Conservation (phyloP, 1,284 basidiomycete genomes). For the Anthracocystis walkeri region DNA sequence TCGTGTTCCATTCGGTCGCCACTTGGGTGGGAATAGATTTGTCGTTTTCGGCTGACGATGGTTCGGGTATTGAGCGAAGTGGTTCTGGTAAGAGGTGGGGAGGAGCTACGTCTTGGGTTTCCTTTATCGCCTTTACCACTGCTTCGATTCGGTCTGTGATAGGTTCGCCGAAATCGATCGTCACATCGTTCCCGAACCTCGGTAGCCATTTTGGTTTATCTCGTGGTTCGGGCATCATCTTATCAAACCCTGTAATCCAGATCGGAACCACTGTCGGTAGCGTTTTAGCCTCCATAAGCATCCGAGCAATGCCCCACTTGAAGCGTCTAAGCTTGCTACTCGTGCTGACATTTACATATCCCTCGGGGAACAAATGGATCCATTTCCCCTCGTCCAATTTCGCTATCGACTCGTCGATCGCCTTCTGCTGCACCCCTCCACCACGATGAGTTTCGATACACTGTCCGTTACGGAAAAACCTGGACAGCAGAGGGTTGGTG, state of each 20-base stretch:
- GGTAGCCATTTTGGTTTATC: slow-evolving; percentile 59
- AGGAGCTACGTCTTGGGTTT: slow-evolving; percentile 20
- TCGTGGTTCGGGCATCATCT: slow-evolving; percentile 66
- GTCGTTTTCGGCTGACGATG: not conserved
- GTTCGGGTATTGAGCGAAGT: not conserved
- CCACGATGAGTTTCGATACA: slow-evolving; percentile 93
- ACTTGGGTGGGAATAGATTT: slow-evolving; percentile 26
- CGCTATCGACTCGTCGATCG: slow-evolving; percentile 83
- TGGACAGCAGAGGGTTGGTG: slow-evolving; percentile 77
- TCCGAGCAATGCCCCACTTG: slow-evolving; percentile 93
- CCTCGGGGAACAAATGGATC: slow-evolving; percentile 96
- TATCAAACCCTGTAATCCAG: slow-evolving; percentile 80
- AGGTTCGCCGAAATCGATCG: slow-evolving; percentile 62
- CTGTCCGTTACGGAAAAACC: slow-evolving; percentile 89
- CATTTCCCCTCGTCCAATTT: slow-evolving; percentile 84
- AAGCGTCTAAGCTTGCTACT: slow-evolving; percentile 79
- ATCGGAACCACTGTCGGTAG: slow-evolving; percentile 88
- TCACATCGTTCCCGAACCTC: slow-evolving; percentile 53
- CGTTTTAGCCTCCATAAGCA: slow-evolving; percentile 46
- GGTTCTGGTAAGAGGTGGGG: slow-evolving; percentile 24
- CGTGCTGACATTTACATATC: slow-evolving; percentile 81
- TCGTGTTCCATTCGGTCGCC: slow-evolving; percentile 31
- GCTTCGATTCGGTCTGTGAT: slow-evolving; percentile 37
- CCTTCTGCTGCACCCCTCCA: slow-evolving; percentile 86
- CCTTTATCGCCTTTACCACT: slow-evolving; percentile 20